A percentile compares a stretch with the other conserved stretches of the same genome.
These are phyloP conservation scores for Candida namnaoensis DNA, from an alignment of 805 yeast species.

Conservation along the genomic window DNA sequence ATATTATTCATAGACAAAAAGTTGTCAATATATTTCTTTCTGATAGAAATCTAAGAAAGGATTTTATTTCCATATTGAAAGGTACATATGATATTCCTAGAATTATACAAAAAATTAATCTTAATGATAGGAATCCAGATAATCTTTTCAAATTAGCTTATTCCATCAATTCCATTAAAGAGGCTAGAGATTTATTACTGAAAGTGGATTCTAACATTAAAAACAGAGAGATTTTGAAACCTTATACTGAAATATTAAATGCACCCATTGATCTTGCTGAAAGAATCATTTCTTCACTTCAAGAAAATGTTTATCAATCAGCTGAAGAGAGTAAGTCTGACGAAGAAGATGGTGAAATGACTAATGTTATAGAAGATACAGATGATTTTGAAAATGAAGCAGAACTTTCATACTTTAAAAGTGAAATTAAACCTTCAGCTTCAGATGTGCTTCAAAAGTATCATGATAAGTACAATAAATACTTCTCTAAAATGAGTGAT, in stretches of 20 bases:
- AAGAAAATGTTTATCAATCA: too few species aligned
- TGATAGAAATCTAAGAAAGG: slow-evolving; percentile 19
- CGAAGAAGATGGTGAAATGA: too few species aligned
- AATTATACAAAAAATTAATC: slow-evolving; percentile 48
- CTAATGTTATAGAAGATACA: too few species aligned
- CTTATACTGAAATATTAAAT: slow-evolving; percentile 19
- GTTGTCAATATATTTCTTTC: slow-evolving; percentile 35
- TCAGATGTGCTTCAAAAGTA: too few species aligned
- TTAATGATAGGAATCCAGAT: slow-evolving; percentile 33
- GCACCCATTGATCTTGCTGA: slow-evolving; percentile 27
- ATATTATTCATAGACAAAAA: slow-evolving; percentile 48
- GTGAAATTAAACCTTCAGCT: too few species aligned
- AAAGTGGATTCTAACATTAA: slow-evolving; percentile 2
- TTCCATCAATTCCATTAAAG: slow-evolving; percentile 30
- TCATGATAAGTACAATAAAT: too few species aligned
- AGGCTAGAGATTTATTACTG: too few species aligned
- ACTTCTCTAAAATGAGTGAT: too few species aligned
- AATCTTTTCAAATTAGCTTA: slow-evolving; percentile 36
- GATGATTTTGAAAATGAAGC: too few species aligned
- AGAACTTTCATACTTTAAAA: too few species aligned
- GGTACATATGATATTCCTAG: slow-evolving; percentile 50
- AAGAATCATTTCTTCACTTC: too few species aligned
- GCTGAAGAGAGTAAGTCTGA: too few species aligned
- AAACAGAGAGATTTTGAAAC: slow-evolving; percentile 14
- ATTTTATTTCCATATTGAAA: slow-evolving; percentile 27